Percentiles rank a stretch among this genome's conserved stretches.
These are phyloP conservation scores for Arthrobotrys pseudoclavata DNA, from an alignment of 2,329 filamentous ascomycete genomes.

Conservation along the genomic window DNA sequence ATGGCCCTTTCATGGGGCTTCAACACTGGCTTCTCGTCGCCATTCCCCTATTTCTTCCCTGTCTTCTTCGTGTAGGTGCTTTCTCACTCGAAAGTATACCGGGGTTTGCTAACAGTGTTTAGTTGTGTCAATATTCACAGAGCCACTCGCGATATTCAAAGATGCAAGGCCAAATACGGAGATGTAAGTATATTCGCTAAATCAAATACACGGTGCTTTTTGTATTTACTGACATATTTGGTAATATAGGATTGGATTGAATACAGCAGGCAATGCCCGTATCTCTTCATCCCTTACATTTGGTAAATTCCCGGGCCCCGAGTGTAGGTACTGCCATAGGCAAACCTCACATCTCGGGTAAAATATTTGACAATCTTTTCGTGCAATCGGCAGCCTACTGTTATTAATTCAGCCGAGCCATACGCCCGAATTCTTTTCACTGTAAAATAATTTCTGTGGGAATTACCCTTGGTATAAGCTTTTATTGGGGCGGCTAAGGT, in stretches of 20 bases:
- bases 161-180: conserved; percentile 83
- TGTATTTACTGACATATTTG: conserved; percentile 17
- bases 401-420: background rate
- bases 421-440: conserved; percentile 27
- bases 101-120: background rate
- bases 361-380: background rate
- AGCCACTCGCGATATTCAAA: conserved; percentile 79
- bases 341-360: background rate
- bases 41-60: conserved; percentile 91
- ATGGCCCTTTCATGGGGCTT: conserved; percentile 83
- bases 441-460: conserved; percentile 53
- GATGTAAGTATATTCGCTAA: conserved; percentile 63
- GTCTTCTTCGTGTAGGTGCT: conserved; percentile 75
- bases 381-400: background rate
- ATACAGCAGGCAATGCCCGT: conserved; percentile 84
- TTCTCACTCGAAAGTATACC: conserved; percentile 73
- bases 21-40: conserved; percentile 83
- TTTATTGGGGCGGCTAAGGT: conserved; percentile 39
- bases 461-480: conserved; percentile 54
- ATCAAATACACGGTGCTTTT: background rate
- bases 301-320: conserved; percentile 25
- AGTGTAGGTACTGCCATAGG: background rate
- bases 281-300: conserved; percentile 79
- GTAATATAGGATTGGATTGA: conserved; percentile 76
- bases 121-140: conserved; percentile 72